A percentile compares a stretch with the other conserved stretches of the same genome.
phyloP scores from a whole-genome alignment of 441 rosid species.

The Cnidoscolus chayamansa region DNA sequence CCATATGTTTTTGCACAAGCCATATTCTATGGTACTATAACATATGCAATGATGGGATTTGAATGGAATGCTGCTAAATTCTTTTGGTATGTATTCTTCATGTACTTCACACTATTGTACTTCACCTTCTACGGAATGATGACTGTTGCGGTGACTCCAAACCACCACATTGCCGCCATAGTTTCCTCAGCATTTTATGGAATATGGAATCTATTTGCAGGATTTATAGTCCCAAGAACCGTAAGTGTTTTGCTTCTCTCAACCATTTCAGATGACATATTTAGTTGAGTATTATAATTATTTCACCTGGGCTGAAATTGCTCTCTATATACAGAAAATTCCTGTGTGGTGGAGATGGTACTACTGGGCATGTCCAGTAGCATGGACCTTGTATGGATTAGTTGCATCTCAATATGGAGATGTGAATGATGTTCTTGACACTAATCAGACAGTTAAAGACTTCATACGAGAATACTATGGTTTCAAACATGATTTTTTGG shows the following conservation, averaged over 20 bases:
- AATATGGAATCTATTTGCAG: constrained; percentile 72
- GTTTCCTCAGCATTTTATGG: constrained; percentile 52
- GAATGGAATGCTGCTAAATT: constrained; percentile 64
- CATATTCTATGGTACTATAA: constrained; percentile 44
- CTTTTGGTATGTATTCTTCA: constrained; percentile 73
- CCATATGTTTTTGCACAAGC: constrained; percentile 61
- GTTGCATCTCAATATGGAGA: constrained; percentile 50
- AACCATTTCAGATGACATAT: too few species aligned
- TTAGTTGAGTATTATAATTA: too few species aligned
- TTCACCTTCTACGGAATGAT: constrained; percentile 85
- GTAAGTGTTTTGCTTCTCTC: constrained; percentile 32
- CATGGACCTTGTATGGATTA: constrained; percentile 60
- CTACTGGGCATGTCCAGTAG: constrained; percentile 49
- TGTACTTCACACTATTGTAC: constrained; percentile 62
- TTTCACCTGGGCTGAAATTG: too few species aligned
- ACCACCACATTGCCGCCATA: constrained; percentile 58
- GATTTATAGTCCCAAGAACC: constrained; percentile 63
- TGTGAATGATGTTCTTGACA: constrained; percentile 14
- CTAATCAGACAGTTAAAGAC: constrained; percentile 23
- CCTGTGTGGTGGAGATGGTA: constrained; percentile 76
- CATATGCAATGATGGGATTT: constrained; percentile 73
- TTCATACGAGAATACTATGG: constrained; percentile 31
- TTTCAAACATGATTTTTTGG: constrained; percentile 35
- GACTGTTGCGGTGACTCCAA: constrained; percentile 72
- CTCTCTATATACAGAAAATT: constrained; percentile 32